Base-by-base conservation (phyloP, 2,329 filamentous ascomycete species). In the Microdochium paspali region DNA sequence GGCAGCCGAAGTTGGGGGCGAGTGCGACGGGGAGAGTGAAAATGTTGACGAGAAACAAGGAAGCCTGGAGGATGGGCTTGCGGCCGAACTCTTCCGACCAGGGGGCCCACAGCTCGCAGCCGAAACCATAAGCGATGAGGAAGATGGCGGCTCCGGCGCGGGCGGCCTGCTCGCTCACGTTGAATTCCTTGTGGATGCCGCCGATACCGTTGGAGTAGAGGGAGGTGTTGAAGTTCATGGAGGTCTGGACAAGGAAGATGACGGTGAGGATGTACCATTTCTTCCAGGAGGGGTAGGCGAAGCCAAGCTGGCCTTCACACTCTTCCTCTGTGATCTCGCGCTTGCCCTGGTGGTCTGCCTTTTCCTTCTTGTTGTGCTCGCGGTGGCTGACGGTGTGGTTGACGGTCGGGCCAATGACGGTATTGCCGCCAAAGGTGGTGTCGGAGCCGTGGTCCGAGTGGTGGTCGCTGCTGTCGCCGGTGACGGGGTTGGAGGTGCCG, bases 91-190 rank as follows among this genome's bases (percentile, higher is more conserved):
- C 88, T 62, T 94, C 88, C 43, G 80, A 86, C 85, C 87, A 93
- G 0, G 88, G 88, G 0, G 88, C 88, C 88, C 88, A 93, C 0
- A 93, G 73, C 66, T 93, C 88, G 62, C 88, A 93, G 30, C 88
- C 88, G 61, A 93, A 90, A 31, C 87, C 87, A 62, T 94, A 93
- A 2, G 82, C 65, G 45, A 93, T 75, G 32, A 94, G 67, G 67
- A 91, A 93, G 52, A 90, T 79, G 67, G 86, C 84, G 50, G 86
- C 85, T 60, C 87, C 87, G 48, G 79, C 77, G 47, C 86, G 79
- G 4, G 83, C 86, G 3, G 77, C 80, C 62, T 88, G 84, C 24
- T 69, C 68, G 51, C 80, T 84, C 51, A 91, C 82, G 44, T 67
- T 54, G 54, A 87, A 93, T 51, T 89, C 75, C 20, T 82, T 69